Evolutionary conservation across 225 moss, liverwort and hornwort genomes (phyloP).

Genomic region (Ulota crispa): DNA sequence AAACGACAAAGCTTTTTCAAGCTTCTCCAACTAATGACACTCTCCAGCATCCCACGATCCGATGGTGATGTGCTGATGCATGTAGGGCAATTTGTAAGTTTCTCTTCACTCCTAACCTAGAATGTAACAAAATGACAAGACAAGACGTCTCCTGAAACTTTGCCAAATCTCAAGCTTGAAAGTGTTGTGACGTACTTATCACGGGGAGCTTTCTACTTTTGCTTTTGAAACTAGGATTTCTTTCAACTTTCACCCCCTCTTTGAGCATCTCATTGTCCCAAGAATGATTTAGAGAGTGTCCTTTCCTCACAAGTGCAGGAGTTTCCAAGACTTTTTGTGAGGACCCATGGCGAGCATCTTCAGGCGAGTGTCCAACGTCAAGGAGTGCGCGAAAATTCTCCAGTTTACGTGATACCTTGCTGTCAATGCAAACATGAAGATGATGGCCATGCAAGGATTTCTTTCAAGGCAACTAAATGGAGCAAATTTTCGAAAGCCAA

Average conservation of each 20-base stretch:
- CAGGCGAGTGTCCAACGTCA: background rate
- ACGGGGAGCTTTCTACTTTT: too few relatives aligned
- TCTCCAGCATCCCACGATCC: too few relatives aligned
- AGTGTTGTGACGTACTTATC: too few relatives aligned
- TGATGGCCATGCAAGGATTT: too few relatives aligned
- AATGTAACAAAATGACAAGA: too few relatives aligned
- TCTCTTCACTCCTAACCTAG: too few relatives aligned
- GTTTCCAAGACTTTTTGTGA: background rate
- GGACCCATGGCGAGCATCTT: background rate
- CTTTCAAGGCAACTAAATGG: background rate
- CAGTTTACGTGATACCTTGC: background rate
- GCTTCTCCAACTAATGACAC: too few relatives aligned
- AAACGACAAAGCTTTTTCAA: too few relatives aligned
- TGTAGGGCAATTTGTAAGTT: too few relatives aligned
- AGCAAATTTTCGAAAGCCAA: background rate
- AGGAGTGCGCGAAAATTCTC: slow-evolving; percentile 9
- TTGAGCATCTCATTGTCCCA: background rate
- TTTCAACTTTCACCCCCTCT: background rate
- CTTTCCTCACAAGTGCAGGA: background rate
- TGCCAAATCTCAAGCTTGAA: too few relatives aligned
- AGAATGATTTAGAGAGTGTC: background rate
- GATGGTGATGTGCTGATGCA: too few relatives aligned
- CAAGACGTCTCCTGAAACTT: too few relatives aligned
- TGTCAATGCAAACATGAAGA: background rate
- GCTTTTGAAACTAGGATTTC: background rate